phyloP scores from a whole-genome alignment of 805 yeast genomes.

The Hanseniaspora clermontiae region DNA sequence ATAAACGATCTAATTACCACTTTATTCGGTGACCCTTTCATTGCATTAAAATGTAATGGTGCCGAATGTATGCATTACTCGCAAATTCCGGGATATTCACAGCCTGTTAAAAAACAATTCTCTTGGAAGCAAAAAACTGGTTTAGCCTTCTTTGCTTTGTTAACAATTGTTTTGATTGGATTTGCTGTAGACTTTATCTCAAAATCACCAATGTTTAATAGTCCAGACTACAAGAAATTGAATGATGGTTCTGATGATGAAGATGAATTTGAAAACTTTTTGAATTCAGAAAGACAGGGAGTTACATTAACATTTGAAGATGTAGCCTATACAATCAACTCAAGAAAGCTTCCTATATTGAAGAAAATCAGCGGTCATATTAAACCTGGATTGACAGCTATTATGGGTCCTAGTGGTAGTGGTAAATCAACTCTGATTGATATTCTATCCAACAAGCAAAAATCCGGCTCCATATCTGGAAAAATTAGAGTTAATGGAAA shows the following conservation, averaged over 20 bases:
- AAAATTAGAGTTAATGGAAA: constrained; percentile 61
- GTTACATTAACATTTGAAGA: constrained; percentile 66
- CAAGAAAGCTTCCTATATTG: constrained; percentile 35
- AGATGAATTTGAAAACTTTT: constrained; percentile 30
- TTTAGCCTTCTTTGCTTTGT: constrained; percentile 32
- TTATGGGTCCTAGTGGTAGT: constrained; percentile 98
- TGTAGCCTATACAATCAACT: constrained; percentile 46
- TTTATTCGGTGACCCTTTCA: constrained; percentile 90
- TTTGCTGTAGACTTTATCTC: constrained; percentile 36
- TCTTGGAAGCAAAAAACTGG: constrained; percentile 37
- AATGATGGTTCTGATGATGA: constrained; percentile 7
- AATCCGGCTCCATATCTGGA: constrained; percentile 62
- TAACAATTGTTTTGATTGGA: constrained; percentile 27
- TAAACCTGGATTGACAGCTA: constrained; percentile 79
- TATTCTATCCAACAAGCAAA: constrained; percentile 77
- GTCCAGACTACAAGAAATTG: constrained; percentile 17
- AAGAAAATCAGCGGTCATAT: constrained; percentile 60
- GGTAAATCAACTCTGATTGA: constrained; percentile 92
- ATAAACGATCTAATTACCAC: constrained; percentile 84
- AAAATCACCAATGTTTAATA: constrained; percentile 49
- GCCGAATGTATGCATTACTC: constrained; percentile 90
- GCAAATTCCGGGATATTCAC: constrained; percentile 74
- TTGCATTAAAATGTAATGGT: constrained; percentile 64
- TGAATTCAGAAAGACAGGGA: constrained; percentile 45
- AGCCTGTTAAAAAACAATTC: constrained; percentile 27